Conservation (phyloP, 2,329 filamentous ascomycete species). For the Hypoxylon sp. region DNA sequence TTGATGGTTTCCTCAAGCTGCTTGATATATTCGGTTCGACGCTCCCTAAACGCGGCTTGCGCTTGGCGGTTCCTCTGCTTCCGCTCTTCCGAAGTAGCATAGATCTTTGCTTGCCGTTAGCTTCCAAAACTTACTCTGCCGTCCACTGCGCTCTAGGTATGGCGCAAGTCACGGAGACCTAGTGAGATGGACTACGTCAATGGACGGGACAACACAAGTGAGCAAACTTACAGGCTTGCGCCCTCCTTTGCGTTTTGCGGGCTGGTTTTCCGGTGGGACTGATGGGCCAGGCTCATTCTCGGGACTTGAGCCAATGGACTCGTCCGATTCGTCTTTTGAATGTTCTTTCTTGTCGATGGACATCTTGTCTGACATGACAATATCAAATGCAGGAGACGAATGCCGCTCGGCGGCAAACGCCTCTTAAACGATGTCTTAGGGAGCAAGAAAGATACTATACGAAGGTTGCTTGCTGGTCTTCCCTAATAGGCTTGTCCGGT, state of each 20-base stretch:
- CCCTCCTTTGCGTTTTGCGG: constrained; percentile 95
- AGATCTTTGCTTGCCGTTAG: constrained; percentile 74
- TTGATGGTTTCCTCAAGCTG: constrained; percentile 98
- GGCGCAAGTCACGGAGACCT: constrained; percentile 8
- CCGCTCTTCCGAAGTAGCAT: constrained; percentile 97
- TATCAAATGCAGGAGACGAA: constrained; percentile 53
- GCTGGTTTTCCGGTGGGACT: constrained; percentile 66
- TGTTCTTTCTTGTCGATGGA: constrained; percentile 73
- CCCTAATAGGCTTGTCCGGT: constrained; percentile 30
- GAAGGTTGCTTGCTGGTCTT: constrained; percentile 21
- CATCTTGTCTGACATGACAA: constrained; percentile 76
- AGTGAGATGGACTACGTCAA: constrained; percentile 6
- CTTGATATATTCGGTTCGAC: constrained; percentile 98
- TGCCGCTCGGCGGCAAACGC: constrained; percentile 60
- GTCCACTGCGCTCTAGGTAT: constrained; percentile 1
- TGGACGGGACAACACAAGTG: constrained; percentile 24
- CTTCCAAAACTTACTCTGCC: constrained; percentile 18
- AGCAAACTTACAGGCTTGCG: constrained; percentile 84
- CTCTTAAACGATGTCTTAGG: constrained; percentile 48
- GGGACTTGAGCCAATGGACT: constrained; percentile 71
- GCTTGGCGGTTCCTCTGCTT: constrained; percentile 98
- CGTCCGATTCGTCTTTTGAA: constrained; percentile 70
- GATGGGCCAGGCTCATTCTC: constrained; percentile 65
- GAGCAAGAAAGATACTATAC: constrained; percentile 36
- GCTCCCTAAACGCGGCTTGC: constrained; percentile 96